A percentile compares a stretch with the other conserved stretches of the same genome.
Conservation (phyloP, 495 filamentous ascomycete species). For the Baudoinia panamericana region DNA sequence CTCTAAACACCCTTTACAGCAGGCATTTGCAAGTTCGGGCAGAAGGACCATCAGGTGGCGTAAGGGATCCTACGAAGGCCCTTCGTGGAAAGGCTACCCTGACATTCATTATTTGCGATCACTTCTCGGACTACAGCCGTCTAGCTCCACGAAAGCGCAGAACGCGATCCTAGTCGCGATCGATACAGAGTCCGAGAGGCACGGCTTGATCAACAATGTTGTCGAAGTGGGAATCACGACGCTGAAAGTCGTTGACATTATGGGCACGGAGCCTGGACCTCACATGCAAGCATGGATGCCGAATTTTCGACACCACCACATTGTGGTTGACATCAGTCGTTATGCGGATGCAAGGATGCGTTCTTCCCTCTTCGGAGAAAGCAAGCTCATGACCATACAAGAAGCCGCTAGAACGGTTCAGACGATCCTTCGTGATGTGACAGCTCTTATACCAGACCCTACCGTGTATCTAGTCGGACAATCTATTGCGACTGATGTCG, state of each 20-base stretch:
- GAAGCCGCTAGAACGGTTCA: background rate
- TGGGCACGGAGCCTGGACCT: background rate
- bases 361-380: constrained; percentile 1
- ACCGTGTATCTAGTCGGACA: constrained; percentile 4
- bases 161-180: constrained; percentile 8
- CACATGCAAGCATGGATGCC: background rate
- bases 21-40: too few species aligned
- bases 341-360: constrained; percentile 3
- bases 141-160: too few species aligned
- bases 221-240: constrained; percentile 4
- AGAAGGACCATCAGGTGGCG: too few species aligned
- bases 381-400: background rate
- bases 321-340: constrained; percentile 5
- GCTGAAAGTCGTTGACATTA: background rate
- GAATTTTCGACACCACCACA: background rate
- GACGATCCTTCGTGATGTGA: background rate
- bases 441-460: background rate
- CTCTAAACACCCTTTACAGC: too few species aligned
- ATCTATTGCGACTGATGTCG: background rate
- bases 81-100: too few species aligned
- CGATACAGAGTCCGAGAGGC: constrained; percentile 6
- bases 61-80: too few species aligned
- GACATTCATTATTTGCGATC: too few species aligned
- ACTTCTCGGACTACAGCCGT: too few species aligned
- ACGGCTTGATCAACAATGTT: background rate